Evolutionary conservation across 352 stramenopile species (phyloP).

Genomic region (Phytophthora chlamydospora): DNA sequence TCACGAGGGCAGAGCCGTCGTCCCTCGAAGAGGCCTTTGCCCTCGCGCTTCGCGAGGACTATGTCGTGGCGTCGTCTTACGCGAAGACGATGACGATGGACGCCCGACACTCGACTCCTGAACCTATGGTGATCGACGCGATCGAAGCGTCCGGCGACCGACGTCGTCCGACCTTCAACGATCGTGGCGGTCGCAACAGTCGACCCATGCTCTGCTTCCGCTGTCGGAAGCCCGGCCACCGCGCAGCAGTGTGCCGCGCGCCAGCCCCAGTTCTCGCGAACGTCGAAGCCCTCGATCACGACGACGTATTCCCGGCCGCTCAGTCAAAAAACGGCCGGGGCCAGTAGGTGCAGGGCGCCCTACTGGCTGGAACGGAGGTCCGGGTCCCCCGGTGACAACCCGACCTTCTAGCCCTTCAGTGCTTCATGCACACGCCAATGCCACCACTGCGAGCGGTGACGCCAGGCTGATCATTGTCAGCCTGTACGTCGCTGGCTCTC

Average conservation of each 20-base stretch:
- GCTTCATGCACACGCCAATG: constrained; percentile 13
- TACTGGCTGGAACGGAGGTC: constrained; percentile 15
- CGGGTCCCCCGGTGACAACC: not conserved
- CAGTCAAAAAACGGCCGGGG: not conserved
- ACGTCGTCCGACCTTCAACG: not conserved
- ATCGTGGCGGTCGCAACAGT: not conserved
- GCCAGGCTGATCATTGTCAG: constrained; percentile 16
- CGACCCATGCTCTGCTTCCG: not conserved
- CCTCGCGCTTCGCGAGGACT: constrained; percentile 26
- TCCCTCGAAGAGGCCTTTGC: constrained; percentile 18
- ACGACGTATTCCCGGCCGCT: not conserved
- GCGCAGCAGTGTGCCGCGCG: constrained; percentile 3
- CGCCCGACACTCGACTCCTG: not conserved
- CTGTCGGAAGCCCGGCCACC: not conserved
- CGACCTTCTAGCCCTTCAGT: constrained; percentile 9
- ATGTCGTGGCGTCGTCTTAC: constrained; percentile 12
- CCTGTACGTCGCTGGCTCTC: not conserved
- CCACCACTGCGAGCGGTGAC: constrained; percentile 9
- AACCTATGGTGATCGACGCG: constrained; percentile 22
- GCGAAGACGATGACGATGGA: not conserved
- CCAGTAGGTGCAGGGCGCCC: constrained; percentile 11
- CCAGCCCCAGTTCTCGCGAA: constrained; percentile 2
- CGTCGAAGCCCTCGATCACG: not conserved
- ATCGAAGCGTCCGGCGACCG: too few relatives aligned
- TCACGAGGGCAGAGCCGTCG: not conserved